Base-by-base conservation (phyloP, 805 yeast species). In the Lachancea thermotolerans region DNA sequence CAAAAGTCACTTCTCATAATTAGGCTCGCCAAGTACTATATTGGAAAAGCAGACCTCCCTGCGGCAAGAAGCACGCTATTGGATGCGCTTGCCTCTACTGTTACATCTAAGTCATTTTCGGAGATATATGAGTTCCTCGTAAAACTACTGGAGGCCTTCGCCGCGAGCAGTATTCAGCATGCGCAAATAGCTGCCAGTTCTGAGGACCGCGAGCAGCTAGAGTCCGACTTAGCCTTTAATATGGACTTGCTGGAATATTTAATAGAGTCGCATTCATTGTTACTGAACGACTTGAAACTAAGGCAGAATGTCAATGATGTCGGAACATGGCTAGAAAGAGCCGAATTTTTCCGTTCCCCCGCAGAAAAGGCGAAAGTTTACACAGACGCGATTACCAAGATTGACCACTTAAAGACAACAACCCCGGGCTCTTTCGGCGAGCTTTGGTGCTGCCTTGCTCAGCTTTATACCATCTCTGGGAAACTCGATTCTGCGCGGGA, bases 371-470 rank as follows among this genome's bases (percentile, higher is more conserved):
- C 67, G 12, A 64, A 75, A n/a, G 72, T 74, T 2, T 85, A 75
- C 61, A 79, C 80, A 1, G 66, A 75, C 14, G 96, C 95, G 0
- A 69, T 90, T 7, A 67, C 75, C 3, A 66, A 74, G 1, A 79
- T 91, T 12, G 76, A 83, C 48, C 91, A 95, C 0, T 62, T 73
- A 17, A 72, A 70, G 47, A 72, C 58, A 14, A n/a, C 28, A 2
- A 41, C 55, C 0, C 68, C 70, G 0, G 63, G 69, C 2, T 72
- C 72, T 3, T 64, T 87, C 6, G 74, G 81, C 0, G 63, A 73
- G 14, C 54, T 90, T 8, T 90, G 96, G 96, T 66, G 76, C 4
- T 64, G 70, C 2, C 89, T 85, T 60, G 85, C 95, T 0, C 60
- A 66, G 28, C 60, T 83, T 2, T 89, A 86, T 64, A 79, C 80